Conservation (phyloP, 768 basidiomycete genomes). For the Termitomyces titanicus region DNA sequence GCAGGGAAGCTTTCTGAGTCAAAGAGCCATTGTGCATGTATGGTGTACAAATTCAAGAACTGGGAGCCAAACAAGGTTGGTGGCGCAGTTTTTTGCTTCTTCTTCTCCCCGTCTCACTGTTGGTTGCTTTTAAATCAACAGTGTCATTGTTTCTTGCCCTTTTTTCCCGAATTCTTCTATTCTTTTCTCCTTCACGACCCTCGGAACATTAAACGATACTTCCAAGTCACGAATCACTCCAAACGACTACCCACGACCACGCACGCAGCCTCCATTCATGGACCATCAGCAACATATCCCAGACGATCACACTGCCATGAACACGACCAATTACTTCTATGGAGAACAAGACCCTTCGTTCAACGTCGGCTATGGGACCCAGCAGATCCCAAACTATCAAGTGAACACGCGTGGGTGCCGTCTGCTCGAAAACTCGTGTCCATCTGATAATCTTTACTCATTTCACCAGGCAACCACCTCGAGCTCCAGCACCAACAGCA, state of each 20-base stretch:
- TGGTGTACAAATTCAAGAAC: conserved; percentile 21
- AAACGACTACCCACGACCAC: conserved; percentile 20
- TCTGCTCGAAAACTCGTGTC: conserved; percentile 50
- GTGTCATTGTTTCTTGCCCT: conserved; percentile 26
- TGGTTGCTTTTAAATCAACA: conserved; percentile 17
- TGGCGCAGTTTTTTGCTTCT: conserved; percentile 25
- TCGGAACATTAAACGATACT: conserved; percentile 24
- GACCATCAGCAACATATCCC: conserved; percentile 42
- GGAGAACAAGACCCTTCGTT: conserved; percentile 55
- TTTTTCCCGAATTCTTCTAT: conserved; percentile 26
- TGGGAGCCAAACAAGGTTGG: conserved; percentile 22
- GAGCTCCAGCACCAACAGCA: conserved; percentile 60
- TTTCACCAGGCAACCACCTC: conserved; percentile 55
- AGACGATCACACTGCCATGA: conserved; percentile 44
- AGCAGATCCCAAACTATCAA: conserved; percentile 54
- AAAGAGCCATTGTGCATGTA: conserved; percentile 12
- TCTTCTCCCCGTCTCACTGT: conserved; percentile 17
- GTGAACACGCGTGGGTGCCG: conserved; percentile 69
- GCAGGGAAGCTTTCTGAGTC: background rate
- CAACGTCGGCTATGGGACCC: conserved; percentile 46
- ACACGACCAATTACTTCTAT: conserved; percentile 49
- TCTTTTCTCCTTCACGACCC: conserved; percentile 33
- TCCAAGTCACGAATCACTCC: conserved; percentile 20
- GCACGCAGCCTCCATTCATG: conserved; percentile 33
- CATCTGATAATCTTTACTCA: conserved; percentile 62